Evolutionary conservation across 108 stramenopile species (phyloP).

Genomic region (Cyclotella cryptica): DNA sequence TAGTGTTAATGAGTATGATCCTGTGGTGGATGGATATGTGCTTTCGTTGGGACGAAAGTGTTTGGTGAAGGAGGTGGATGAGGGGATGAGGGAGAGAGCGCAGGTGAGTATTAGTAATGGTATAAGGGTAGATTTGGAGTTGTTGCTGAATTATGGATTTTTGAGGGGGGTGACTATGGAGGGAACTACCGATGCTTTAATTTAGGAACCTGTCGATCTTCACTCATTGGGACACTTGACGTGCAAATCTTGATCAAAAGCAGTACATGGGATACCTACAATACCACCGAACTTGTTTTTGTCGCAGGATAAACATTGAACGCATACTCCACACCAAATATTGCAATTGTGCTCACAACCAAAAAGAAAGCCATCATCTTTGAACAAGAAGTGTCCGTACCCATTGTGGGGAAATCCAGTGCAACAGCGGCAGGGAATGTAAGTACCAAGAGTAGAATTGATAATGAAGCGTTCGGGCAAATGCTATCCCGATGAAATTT

Average conservation of each 20-base stretch:
- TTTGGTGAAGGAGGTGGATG: constrained; percentile 58
- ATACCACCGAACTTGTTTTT: constrained; percentile 69
- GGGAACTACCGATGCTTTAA: not conserved
- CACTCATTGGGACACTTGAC: constrained; percentile 26
- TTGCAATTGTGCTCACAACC: constrained; percentile 22
- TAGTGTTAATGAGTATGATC: constrained; percentile 74
- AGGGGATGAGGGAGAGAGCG: constrained; percentile 38
- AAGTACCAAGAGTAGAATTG: constrained; percentile 99
- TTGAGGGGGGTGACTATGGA: constrained; percentile 55
- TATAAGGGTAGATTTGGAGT: constrained; percentile 63
- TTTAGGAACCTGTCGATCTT: constrained; percentile 4
- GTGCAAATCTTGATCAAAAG: constrained; percentile 39
- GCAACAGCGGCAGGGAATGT: constrained; percentile 80
- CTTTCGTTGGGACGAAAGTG: constrained; percentile 64
- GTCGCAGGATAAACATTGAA: constrained; percentile 95
- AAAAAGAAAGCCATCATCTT: constrained; percentile 48
- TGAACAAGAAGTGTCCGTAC: constrained; percentile 17
- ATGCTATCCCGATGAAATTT: constrained; percentile 95
- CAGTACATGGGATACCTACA: constrained; percentile 81
- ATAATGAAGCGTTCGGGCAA: constrained; percentile 95
- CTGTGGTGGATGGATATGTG: constrained; percentile 58
- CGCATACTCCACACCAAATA: constrained; percentile 76
- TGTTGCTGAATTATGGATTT: constrained; percentile 84
- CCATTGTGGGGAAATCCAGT: constrained; percentile 59
- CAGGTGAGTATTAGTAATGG: constrained; percentile 84